Base-by-base conservation (phyloP, 345 rosid genomes). In the Eucalyptus curtisii region DNA sequence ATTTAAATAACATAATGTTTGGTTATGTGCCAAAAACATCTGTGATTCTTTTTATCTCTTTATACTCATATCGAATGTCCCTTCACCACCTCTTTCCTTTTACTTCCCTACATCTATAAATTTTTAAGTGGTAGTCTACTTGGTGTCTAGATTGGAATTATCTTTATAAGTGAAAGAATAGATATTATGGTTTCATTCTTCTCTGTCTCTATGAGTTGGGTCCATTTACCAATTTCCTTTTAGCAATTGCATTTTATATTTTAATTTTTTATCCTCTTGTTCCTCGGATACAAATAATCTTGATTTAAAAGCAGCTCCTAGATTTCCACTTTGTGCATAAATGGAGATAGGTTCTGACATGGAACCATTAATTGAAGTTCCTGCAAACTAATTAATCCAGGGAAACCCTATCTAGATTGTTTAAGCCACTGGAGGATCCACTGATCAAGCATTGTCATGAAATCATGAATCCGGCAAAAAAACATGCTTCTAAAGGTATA, bases 361-460 rank as follows among this genome's bases (percentile, higher is more conserved):
- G 45, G 42, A 55, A 55, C 40, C 87, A 86, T 86, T 47, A 48
- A 85, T 16, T 85, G 59, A 85, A 30, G n/a, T 15, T 85, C 25
- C 31, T 33, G 89, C 90, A 96, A 86, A 11, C 61, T 27, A 49
- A n/a, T 25, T 45, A 31, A 24, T 33, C 88, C 90, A 92, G 97
- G 88, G 92, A 90, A 89, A 90, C 87, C 57, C 94, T 95, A 52
- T 92, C 94, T 59, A 99, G 97, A 91, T 59, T 93, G 87, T 97
- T 93, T 91, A 93, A 91, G 91, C 97, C 97, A 47, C 89, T 95
- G 84, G 92, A 94, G 89, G 99, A 98, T 88, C 95, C 95, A 87
- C 91, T 94, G 64, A 95, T 97, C 88, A 93, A 87, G 90, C 93
- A 90, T 42, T 95, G 97, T 91, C 87, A 94, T 88, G 98, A 97